Conservation (phyloP, 2,329 filamentous ascomycete genomes). For the Colletotrichum scovillei region DNA sequence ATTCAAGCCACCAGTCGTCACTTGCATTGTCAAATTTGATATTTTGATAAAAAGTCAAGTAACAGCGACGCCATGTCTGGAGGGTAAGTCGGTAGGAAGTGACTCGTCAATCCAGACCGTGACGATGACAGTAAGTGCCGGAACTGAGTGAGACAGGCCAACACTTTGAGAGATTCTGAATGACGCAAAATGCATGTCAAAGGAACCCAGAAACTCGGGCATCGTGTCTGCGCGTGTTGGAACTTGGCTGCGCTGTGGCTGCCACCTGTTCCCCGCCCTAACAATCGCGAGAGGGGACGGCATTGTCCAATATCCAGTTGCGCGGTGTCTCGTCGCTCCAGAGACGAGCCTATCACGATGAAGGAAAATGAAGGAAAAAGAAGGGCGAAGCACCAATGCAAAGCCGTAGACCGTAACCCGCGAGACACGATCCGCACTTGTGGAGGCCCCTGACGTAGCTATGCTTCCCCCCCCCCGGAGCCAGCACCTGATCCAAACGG, state of each 20-base stretch:
- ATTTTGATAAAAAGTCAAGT: not conserved
- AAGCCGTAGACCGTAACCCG: no score
- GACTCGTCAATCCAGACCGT: not conserved
- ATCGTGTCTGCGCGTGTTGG: not conserved
- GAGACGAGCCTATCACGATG: constrained; percentile 6
- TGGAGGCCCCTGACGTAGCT: constrained; percentile 25
- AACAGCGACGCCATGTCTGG: not conserved
- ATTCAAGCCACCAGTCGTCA: not conserved
- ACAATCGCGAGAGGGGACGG: not conserved
- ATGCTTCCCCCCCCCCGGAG: not conserved
- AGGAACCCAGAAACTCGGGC: not conserved
- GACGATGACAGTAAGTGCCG: not conserved
- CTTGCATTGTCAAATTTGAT: not conserved
- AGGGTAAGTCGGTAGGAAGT: not conserved
- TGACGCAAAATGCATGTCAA: constrained; percentile 3
- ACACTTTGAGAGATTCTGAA: not conserved
- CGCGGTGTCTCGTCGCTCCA: not conserved
- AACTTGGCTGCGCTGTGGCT: not conserved
- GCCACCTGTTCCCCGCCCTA: not conserved
- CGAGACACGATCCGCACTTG: constrained; percentile 15
- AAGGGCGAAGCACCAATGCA: no score
- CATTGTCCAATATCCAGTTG: constrained; percentile 14
- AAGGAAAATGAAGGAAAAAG: no score
- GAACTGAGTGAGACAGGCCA: not conserved
- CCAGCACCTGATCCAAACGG: constrained; percentile 13